Evolutionary conservation across 345 rosid genomes (phyloP), one percentile per base, ranked within the genome.

Genomic region (Syzygium aromaticum): DNA sequence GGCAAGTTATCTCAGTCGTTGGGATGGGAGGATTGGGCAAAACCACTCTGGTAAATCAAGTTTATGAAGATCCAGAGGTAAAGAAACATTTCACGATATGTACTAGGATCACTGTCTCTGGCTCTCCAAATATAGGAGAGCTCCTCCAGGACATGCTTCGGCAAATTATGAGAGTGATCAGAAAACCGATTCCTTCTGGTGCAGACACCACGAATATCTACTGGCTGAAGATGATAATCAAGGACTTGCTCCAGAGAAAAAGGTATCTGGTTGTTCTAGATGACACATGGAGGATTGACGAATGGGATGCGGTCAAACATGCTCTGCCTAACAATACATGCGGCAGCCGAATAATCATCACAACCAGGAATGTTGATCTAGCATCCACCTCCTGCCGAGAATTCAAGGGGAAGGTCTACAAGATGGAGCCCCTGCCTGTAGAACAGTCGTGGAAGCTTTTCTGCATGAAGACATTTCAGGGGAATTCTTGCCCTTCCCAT

Each of bases 1-100:
- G 77, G 10, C 25, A 85, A 77, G 92, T 88, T 30, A 57, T 92
- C 63, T 89, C 93, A 0, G 51, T 92, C 3, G 87, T 85, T 22
- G 94, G 92, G 15, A 91, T 91, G 93, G 94, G 93, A 49, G 94
- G 94, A 1, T 43, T 91, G 52, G 93, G 94, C 15, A 92, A 92
- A 54, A 91, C 93, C 51, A 92, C 93, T 8, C 56, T 92, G 59
- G 93, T 86, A 11, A 92, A 89, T 86, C 91, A 91, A 86, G 92
- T 90, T 3, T 91, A 90, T 15, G 92, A 91, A 21, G 90, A 87
- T 51, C 49, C 57, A 25, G 86, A 28, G 15, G 91, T 91, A 52
- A 87, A 84, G 87, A 86, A 87, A n/a, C 89, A 88, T 54, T 92
- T 91, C 63, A 63, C 51, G 0, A 53, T 84, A 11, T 87, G 57